Evolutionary conservation across 2,329 filamentous ascomycete genomes (phyloP).

Genomic region (Neospermospora avenae): DNA sequence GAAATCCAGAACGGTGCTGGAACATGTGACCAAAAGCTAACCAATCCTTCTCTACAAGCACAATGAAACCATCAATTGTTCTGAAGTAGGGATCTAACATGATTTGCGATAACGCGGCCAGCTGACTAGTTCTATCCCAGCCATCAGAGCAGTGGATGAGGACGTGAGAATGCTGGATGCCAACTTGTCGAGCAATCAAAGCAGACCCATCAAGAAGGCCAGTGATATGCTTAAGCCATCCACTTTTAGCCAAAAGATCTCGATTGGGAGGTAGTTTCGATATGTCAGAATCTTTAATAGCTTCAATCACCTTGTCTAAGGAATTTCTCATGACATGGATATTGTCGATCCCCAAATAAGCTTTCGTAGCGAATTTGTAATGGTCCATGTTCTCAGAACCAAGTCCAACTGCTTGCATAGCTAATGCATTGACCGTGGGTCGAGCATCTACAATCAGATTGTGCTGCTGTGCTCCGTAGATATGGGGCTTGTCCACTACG

Average conservation of each 20-base stretch:
- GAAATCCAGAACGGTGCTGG: slow-evolving; percentile 80
- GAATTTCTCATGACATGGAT: slow-evolving; percentile 98
- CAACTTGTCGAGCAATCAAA: slow-evolving; percentile 82
- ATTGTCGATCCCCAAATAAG: slow-evolving; percentile 94
- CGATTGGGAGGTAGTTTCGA: slow-evolving; percentile 77
- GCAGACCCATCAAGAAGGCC: slow-evolving; percentile 80
- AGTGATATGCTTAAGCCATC: slow-evolving; percentile 87
- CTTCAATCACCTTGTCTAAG: slow-evolving; percentile 80
- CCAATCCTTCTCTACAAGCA: slow-evolving; percentile 96
- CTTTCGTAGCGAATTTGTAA: slow-evolving; percentile 87
- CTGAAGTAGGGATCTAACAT: slow-evolving; percentile 95
- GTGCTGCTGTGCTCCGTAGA: slow-evolving; percentile 89
- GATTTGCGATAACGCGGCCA: slow-evolving; percentile 86
- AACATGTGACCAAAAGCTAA: slow-evolving; percentile 98
- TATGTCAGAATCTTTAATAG: slow-evolving; percentile 88
- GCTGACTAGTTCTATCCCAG: slow-evolving; percentile 95
- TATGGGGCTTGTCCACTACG: slow-evolving; percentile 53
- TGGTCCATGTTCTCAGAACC: slow-evolving; percentile 98
- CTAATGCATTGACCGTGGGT: slow-evolving; percentile 88
- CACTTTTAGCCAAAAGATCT: slow-evolving; percentile 77
- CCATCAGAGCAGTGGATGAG: slow-evolving; percentile 97
- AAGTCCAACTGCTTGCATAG: slow-evolving; percentile 88
- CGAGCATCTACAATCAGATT: slow-evolving; percentile 96
- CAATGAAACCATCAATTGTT: slow-evolving; percentile 90
- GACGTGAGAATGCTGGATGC: slow-evolving; percentile 89